Evolutionary conservation across 2,329 filamentous ascomycete genomes (phyloP), one percentile per base, ranked within the genome.

Genomic region (Aspergillus sp.): DNA sequence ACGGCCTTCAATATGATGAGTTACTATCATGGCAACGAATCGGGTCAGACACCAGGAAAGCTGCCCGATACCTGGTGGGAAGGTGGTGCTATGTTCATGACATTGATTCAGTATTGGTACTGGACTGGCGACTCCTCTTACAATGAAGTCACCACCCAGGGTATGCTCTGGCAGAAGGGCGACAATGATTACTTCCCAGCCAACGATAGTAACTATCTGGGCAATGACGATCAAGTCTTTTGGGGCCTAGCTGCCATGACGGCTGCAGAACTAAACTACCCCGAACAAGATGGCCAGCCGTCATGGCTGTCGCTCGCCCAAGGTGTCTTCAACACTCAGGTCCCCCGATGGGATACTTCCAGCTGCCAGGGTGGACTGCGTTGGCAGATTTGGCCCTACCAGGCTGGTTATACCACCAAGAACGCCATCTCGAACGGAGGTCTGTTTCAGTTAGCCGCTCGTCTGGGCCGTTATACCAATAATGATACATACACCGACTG

Each of bases 351-450:
- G 89, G 89, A 95, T 67, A 80, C 78, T 6, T 72, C 78, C 0
- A 81, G 79, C 3, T 96, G 92, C 75, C 80, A 79, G 58, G 92
- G 92, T 61, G 92, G 92, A 15, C 77, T 96, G 67, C 86, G 89
- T 64, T 96, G 92, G 92, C 92, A 96, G 78, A 90, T 96, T 63
- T 93, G 89, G 78, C 82, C 85, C 12, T 91, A 88, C 78, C 92
- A 92, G 78, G 85, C 82, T 59, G 91, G 91, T 5, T 87, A 81
- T 67, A 76, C 77, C 56, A 86, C 84, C 67, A 86, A 86, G 65
- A 87, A 87, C 65, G 80, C 81, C 21, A 82, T 87, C 63, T 84
- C 82, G 12, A 86, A 86, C 64, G 84, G 84, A 3, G 83, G 79
- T 32, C 80, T 86, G 60, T 85, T 86, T 72, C 82, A 85, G 65